Conservation (phyloP, 352 stramenopile species). For the Phytophthora lateralis region DNA sequence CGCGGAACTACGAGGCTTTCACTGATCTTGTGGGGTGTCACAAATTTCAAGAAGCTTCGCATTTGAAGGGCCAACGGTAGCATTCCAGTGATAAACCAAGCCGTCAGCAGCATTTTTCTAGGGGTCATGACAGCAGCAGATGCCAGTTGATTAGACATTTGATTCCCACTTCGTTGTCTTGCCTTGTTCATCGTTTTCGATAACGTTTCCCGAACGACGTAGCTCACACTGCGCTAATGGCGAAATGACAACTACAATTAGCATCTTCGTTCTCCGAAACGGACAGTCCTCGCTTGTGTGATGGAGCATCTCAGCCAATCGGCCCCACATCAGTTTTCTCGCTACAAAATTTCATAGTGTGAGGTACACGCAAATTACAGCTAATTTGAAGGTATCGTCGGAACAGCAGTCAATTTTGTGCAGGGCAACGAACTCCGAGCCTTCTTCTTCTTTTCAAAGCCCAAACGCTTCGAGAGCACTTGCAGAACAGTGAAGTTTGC, state of each 20-base stretch:
- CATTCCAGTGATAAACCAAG: constrained; percentile 14
- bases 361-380: too few relatives aligned
- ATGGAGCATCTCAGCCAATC: neutral
- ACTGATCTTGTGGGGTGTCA: constrained; percentile 22
- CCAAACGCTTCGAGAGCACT: too few relatives aligned
- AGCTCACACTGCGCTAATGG: neutral
- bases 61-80: constrained; percentile 18
- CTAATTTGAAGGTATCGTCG: too few relatives aligned
- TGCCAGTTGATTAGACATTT: neutral
- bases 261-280: neutral
- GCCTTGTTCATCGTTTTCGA: neutral
- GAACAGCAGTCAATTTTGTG: too few relatives aligned
- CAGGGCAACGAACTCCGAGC: too few relatives aligned
- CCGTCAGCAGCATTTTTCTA: neutral
- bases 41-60: constrained; percentile 24
- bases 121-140: neutral
- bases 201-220: neutral
- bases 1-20: constrained; percentile 2
- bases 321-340: too few relatives aligned
- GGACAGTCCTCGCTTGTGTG: neutral
- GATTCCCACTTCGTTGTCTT: neutral
- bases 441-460: too few relatives aligned
- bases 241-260: neutral
- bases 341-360: too few relatives aligned
- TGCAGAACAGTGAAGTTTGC: too few relatives aligned